A percentile compares a stretch with the other conserved stretches of the same genome.
Conservation (phyloP, 306 rosid genomes). For the Ziziphus jujuba region DNA sequence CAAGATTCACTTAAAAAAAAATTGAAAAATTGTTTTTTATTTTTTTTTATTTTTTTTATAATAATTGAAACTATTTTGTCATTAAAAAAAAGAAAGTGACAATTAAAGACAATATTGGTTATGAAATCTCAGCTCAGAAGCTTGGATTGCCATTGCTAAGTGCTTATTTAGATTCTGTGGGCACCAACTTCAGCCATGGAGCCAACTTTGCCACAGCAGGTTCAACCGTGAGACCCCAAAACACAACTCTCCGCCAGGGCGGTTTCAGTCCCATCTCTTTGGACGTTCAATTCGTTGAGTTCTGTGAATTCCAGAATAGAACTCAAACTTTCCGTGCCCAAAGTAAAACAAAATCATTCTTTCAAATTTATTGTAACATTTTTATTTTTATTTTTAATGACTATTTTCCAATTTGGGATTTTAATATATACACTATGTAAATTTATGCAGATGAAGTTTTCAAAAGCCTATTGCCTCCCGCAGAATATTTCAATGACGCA, state of each 20-base stretch:
- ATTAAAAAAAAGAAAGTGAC: too few relatives aligned
- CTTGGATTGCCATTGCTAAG: conserved; percentile 53
- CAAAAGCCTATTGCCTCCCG: conserved; percentile 34
- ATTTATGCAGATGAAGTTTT: conserved; percentile 38
- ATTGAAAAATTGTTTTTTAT: too few relatives aligned
- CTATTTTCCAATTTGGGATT: too few relatives aligned
- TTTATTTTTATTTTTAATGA: too few relatives aligned
- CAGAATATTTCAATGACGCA: conserved; percentile 26
- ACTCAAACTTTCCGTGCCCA: conserved; percentile 38
- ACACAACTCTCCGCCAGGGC: conserved; percentile 54
- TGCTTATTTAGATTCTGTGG: conserved; percentile 71
- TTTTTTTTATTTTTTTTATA: too few relatives aligned
- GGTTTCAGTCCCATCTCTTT: conserved; percentile 74
- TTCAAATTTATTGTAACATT: too few relatives aligned
- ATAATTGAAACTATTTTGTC: too few relatives aligned
- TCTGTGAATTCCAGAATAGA: conserved; percentile 54
- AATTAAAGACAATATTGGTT: too few relatives aligned
- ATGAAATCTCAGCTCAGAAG: conserved; percentile 48
- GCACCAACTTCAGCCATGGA: conserved; percentile 63
- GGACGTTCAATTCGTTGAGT: conserved; percentile 55
- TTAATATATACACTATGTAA: too few relatives aligned
- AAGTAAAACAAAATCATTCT: too few relatives aligned
- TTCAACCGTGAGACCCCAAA: conserved; percentile 65
- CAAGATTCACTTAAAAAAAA: too few relatives aligned
- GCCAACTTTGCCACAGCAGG: conserved; percentile 88